Conservation (phyloP, 2,329 filamentous ascomycete species). For the Chrysoporthe austroafricana region DNA sequence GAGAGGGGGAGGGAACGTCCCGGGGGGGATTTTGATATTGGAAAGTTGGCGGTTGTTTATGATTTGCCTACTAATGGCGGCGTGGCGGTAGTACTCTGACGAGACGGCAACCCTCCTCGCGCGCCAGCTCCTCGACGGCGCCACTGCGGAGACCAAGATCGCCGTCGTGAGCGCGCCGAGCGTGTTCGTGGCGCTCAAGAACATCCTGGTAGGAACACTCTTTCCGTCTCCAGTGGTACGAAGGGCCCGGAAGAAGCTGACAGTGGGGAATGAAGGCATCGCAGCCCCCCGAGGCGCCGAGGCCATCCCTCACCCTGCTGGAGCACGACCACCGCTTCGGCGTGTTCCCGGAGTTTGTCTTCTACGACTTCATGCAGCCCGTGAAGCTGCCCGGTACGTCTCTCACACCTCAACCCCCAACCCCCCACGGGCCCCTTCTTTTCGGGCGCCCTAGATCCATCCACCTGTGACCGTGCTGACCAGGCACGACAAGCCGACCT, state of each 20-base stretch:
- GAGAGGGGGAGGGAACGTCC: not conserved
- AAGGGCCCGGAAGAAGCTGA: not conserved
- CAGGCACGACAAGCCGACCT: constrained; percentile 51
- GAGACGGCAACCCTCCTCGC: constrained; percentile 69
- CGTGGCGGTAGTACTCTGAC: constrained; percentile 63
- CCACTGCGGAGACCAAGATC: constrained; percentile 60
- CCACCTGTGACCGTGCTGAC: not conserved
- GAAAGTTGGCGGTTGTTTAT: not conserved
- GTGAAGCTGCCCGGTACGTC: constrained; percentile 62
- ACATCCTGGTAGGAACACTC: constrained; percentile 58
- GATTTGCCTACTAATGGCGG: not conserved
- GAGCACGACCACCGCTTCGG: constrained; percentile 76
- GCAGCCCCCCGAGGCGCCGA: constrained; percentile 34
- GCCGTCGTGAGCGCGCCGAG: constrained; percentile 76
- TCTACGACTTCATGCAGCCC: constrained; percentile 75
- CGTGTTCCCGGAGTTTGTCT: constrained; percentile 74
- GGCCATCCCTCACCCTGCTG: constrained; percentile 66
- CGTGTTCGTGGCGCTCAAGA: constrained; percentile 77
- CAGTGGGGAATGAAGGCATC: constrained; percentile 17
- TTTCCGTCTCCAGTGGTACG: not conserved
- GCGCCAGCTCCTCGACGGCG: constrained; percentile 65
- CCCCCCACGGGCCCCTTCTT: not conserved
- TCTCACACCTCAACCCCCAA: not conserved
- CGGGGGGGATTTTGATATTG: no score
- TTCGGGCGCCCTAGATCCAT: not conserved